A percentile compares a stretch with the other conserved stretches of the same genome.
Conservation (phyloP, 495 filamentous ascomycete species). For the Podospora bellae-mahoneyi region DNA sequence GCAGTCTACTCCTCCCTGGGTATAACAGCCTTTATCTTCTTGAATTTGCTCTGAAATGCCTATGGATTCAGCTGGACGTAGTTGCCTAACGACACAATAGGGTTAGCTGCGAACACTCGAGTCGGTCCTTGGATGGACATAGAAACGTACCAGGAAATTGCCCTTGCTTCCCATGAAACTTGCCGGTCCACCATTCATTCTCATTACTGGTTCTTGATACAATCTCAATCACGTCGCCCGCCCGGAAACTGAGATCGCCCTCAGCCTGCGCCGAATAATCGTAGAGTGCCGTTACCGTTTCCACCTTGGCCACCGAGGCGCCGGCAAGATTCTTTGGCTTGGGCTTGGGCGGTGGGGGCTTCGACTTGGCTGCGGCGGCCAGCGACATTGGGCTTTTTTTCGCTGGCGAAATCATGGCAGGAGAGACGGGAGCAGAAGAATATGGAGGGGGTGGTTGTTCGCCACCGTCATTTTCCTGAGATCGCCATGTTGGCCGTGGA, state of each 20-base stretch:
- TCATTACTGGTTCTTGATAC: conserved; percentile 72
- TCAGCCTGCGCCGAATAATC: conserved; percentile 96
- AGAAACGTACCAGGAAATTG: conserved; percentile 84
- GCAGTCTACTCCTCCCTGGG: not conserved
- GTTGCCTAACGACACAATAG: conserved; percentile 34
- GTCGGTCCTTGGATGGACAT: not conserved
- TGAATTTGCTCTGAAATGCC: not conserved
- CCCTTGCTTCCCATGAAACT: conserved; percentile 69
- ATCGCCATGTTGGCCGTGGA: conserved; percentile 25
- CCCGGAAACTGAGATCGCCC: conserved; percentile 85
- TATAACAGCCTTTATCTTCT: not conserved
- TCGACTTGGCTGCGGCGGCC: conserved; percentile 74
- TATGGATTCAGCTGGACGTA: conserved; percentile 42
- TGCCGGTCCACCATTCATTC: conserved; percentile 97
- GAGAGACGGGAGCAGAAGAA: conserved; percentile 33
- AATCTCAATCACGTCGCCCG: conserved; percentile 91
- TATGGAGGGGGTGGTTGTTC: conserved; percentile 55
- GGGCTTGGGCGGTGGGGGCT: conserved; percentile 77
- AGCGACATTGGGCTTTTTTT: conserved; percentile 42
- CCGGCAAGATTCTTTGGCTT: conserved; percentile 75
- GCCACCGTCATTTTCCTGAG: conserved; percentile 13
- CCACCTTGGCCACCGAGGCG: conserved; percentile 47
- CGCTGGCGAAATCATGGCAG: conserved; percentile 17
- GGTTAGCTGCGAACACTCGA: conserved; percentile 15
- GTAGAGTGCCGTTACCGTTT: conserved; percentile 82